These are phyloP conservation scores for Vaucheria bursata DNA, from an alignment of 352 stramenopile species.

Conservation along the genomic window DNA sequence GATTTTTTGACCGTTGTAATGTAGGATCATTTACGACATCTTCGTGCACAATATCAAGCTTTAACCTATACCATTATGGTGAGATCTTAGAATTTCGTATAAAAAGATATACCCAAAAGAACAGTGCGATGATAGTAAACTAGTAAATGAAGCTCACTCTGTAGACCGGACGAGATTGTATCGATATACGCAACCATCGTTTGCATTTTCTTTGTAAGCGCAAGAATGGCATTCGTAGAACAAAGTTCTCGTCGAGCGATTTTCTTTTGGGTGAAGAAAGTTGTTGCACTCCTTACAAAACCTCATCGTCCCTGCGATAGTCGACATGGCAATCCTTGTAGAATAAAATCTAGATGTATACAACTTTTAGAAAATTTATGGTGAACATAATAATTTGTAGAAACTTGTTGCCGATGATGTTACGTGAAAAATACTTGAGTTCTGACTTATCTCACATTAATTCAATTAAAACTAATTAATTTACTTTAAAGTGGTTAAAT, in stretches of 20 bases:
- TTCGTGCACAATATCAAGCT: slow-evolving; percentile 48
- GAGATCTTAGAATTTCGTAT: neutral
- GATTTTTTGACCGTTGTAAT: slow-evolving; percentile 37
- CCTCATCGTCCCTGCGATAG: slow-evolving; percentile 24
- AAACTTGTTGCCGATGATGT: too few relatives aligned
- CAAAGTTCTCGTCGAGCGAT: slow-evolving; percentile 24
- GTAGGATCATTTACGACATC: slow-evolving; percentile 47
- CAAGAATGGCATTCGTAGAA: slow-evolving; percentile 39
- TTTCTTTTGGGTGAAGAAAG: slow-evolving; percentile 47
- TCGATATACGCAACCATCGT: slow-evolving; percentile 39
- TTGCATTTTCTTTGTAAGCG: slow-evolving; percentile 32
- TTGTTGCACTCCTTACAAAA: slow-evolving; percentile 50
- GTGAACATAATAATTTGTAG: too few relatives aligned
- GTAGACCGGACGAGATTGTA: slow-evolving; percentile 45
- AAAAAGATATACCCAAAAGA: neutral
- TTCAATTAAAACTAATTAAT: too few relatives aligned
- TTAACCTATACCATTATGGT: slow-evolving; percentile 43
- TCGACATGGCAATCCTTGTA: too few relatives aligned
- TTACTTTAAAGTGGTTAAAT: too few relatives aligned
- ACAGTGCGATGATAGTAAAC: neutral
- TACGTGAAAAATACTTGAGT: too few relatives aligned
- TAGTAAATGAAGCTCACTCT: slow-evolving; percentile 29
- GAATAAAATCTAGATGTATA: too few relatives aligned
- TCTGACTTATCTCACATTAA: too few relatives aligned
- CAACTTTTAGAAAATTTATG: too few relatives aligned